phyloP scores from a whole-genome alignment of 306 rosid genomes.

The Cicer judaicum region DNA sequence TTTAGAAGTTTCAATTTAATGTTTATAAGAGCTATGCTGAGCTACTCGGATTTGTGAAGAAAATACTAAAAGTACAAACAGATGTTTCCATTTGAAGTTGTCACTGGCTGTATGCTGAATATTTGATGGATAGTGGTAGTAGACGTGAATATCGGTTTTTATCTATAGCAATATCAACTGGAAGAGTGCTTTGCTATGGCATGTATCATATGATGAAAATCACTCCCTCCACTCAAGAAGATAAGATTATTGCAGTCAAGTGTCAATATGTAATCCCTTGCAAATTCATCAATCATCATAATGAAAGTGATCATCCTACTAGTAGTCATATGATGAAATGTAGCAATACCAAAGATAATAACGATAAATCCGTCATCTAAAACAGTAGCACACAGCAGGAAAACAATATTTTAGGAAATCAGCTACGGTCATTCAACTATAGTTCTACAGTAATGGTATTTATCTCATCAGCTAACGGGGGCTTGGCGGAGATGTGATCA shows the following conservation, averaged over 20 bases:
- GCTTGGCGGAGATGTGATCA: too few relatives aligned
- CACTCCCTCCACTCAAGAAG: background rate
- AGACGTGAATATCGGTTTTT: slow-evolving; percentile 5
- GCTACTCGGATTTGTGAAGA: background rate
- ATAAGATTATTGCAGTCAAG: background rate
- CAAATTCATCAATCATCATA: too few relatives aligned
- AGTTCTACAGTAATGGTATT: background rate
- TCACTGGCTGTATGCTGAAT: background rate
- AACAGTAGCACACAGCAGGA: background rate
- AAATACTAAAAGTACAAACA: background rate
- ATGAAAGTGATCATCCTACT: too few relatives aligned
- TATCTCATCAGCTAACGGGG: background rate
- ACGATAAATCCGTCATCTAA: background rate
- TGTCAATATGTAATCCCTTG: background rate
- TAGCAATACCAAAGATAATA: too few relatives aligned
- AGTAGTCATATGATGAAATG: too few relatives aligned
- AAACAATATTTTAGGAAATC: background rate
- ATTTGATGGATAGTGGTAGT: background rate
- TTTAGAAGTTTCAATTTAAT: background rate
- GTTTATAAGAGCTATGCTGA: background rate
- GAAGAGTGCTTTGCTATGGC: background rate
- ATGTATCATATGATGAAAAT: background rate
- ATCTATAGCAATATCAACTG: background rate
- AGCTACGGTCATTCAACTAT: background rate
- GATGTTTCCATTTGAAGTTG: slow-evolving; percentile 2